Evolutionary conservation across 306 rosid species (phyloP).

Genomic region (Boehmeria nivea): DNA sequence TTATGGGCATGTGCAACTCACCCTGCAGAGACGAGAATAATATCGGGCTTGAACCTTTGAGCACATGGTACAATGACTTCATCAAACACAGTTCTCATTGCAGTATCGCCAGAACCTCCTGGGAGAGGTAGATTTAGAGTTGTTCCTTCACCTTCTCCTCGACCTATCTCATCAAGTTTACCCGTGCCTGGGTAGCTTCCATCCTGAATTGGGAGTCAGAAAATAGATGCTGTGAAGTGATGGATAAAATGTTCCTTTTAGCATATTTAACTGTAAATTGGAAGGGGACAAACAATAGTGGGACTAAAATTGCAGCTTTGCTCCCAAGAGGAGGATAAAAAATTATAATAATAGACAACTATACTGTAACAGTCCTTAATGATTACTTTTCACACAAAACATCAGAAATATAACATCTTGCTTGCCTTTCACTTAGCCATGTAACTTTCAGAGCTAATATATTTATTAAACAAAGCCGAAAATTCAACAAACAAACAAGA

Average conservation of each 20-base stretch:
- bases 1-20: slow-evolving; percentile 35
- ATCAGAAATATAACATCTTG: too few species aligned
- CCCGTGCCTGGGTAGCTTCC: slow-evolving; percentile 99
- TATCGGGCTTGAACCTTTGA: slow-evolving; percentile 85
- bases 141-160: slow-evolving; percentile 83
- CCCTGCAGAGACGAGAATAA: slow-evolving; percentile 97
- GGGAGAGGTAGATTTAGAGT: slow-evolving; percentile 89
- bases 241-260: too few species aligned
- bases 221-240: neutral
- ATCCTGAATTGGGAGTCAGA: slow-evolving; percentile 39
- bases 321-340: too few species aligned
- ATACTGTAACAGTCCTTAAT: too few species aligned
- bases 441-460: too few species aligned
- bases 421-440: too few species aligned
- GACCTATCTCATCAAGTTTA: slow-evolving; percentile 70
- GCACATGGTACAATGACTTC: slow-evolving; percentile 86
- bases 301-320: too few species aligned
- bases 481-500: too few species aligned
- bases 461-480: neutral
- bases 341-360: too few species aligned
- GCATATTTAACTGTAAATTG: too few species aligned
- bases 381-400: too few species aligned
- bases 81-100: slow-evolving; percentile 71
- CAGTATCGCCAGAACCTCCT: slow-evolving; percentile 85
- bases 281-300: too few species aligned